Base-by-base conservation (phyloP, 495 filamentous ascomycete genomes). In the Neurospora hispaniola region DNA sequence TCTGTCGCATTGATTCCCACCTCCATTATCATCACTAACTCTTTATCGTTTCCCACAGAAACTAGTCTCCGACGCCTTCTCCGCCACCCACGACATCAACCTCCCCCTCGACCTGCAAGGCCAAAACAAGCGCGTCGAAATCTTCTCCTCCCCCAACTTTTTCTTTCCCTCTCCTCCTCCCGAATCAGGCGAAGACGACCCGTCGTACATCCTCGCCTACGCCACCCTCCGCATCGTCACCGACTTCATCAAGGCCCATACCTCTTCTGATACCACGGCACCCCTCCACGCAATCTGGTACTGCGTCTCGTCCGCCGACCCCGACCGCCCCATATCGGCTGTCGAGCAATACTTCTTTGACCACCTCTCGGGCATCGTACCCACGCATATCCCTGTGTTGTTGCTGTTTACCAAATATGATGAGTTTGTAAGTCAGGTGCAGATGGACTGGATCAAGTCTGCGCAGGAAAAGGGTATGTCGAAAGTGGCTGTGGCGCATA, bases 231-330 rank as follows among this genome's bases (percentile, higher is more conserved):
- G 54, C 54, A 18, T 7, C 27, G 54, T 66, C 54, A 35, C 27
- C 27, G 5, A 23, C 1, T 66, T 66, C 27, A 35, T 66, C 20
- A 3, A 20, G 3, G 27, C 46, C 46, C 46, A 20, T 4, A 54
- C 39, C 5, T 38, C 35, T 38, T 38, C 35, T 38, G 35, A 4
- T 38, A 38, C 39, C 39, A 23, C 23, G 39, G 6, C 18, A 54
- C 74, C 18, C 71, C 70, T 78, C 68, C 78, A 80, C 73, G 73
- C 74, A 75, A 75, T 80, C 62, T 80, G 78, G 78, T 80, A 80
- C 75, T 80, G 78, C 70, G 77, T 79, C 11, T 74, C 78, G 0
- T 73, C 71, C 71, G 73, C 78, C 71, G 75, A 76, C 59, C 11
- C 12, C 5, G 38, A 31, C 39, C 70, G 77, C 0, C 20, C 71